Percentiles rank a stretch among this genome's conserved stretches.
These are phyloP conservation scores for Silene latifolia DNA, from an alignment of 148 eudicot species.

Conservation along the genomic window DNA sequence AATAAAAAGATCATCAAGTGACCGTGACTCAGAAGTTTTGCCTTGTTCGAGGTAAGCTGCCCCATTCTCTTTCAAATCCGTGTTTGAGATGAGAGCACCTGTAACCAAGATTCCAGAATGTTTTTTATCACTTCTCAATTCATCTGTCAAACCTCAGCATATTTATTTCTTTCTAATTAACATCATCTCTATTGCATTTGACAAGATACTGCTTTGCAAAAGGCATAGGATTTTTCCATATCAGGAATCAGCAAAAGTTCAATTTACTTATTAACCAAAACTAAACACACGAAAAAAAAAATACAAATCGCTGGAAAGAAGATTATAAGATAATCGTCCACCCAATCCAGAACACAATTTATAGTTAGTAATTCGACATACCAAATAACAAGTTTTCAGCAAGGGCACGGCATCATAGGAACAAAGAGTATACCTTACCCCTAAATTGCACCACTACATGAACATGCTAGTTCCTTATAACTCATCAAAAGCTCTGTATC, in stretches of 20 bases:
- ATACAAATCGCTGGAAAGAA: neutral
- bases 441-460: no score
- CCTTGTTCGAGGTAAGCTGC: conserved; percentile 73
- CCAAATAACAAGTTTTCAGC: neutral
- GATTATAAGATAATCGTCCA: neutral
- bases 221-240: neutral
- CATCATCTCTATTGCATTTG: neutral
- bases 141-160: no score
- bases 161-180: neutral
- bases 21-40: conserved; percentile 87
- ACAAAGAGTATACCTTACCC: neutral
- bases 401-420: neutral
- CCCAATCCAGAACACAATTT: neutral
- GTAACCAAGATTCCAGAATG: conserved; percentile 23
- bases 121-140: no score
- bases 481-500: no score
- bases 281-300: neutral
- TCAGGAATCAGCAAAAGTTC: neutral
- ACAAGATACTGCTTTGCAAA: neutral
- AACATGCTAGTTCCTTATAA: no score
- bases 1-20: conserved; percentile 71
- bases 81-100: conserved; percentile 44
- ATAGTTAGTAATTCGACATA: neutral
- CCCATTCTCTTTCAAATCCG: conserved; percentile 75
- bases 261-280: neutral